Evolutionary conservation across 345 rosid species (phyloP), one percentile per base, ranked within the genome.

Genomic region (Gossypium anomalum): DNA sequence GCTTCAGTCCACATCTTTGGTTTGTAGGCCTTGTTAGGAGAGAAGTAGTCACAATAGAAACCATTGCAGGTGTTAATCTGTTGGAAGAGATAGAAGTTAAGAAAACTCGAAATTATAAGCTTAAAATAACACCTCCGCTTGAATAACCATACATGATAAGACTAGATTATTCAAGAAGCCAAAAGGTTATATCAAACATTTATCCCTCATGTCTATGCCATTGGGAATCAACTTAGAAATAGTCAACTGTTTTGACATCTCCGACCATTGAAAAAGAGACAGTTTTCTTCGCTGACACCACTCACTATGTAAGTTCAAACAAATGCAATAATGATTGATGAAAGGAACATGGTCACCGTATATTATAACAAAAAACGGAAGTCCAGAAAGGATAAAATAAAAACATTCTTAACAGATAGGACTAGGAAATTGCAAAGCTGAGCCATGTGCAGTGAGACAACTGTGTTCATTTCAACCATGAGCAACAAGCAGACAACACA

Each of bases 1-100:
- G 97, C 98, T 83, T 93, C 97, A 3, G 99, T 95, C 99, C 99
- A 95, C 92, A 95, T 90, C 86, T 95, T 93, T 19, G 99, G 99
- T 77, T 95, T 95, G 83, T 93, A 91, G 52, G 82, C 86, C 83
- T 93, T 95, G 90, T 93, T 95, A 3, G 99, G 98, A 25, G 96
- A 87, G 83, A 93, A 95, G 83, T 95, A 90, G 53, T 95, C 98
- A 13, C 99, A 95, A 79, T 95, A 95, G 85, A 93, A 95, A 61
- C 98, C 99, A 83, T 95, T 93, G 89, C 99, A 93, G 76, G 97
- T 77, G 67, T 95, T 95, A 75, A 95, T 93, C 99, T 95, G 81
- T 83, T 29, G 51, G 63, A 63, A 67, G n/a, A 66, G 43, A 80
- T 9, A 70, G 7, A 59, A 70, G 19, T 17, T 48, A 49, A 55